Conservation (phyloP, 2,329 filamentous ascomycete species). For the Chalara sp. region DNA sequence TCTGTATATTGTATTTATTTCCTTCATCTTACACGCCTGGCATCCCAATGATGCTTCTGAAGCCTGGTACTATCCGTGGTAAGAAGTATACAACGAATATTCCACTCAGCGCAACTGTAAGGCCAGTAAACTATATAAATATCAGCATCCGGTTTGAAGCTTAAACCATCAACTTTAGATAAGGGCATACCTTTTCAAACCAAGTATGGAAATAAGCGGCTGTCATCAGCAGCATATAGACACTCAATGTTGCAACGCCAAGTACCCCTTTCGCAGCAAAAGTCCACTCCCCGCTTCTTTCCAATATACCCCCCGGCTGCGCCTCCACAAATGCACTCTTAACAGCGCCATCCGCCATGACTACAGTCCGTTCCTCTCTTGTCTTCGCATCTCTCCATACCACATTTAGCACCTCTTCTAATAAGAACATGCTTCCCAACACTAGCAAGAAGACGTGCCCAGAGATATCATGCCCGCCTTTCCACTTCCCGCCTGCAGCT, state of each 20-base stretch:
- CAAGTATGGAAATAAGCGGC: slow-evolving; percentile 98
- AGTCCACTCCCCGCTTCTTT: slow-evolving; percentile 29
- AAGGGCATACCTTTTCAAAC: slow-evolving; percentile 76
- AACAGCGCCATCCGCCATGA: slow-evolving; percentile 59
- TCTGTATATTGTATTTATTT: too few relatives aligned
- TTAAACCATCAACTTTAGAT: too few relatives aligned
- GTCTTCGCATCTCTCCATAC: slow-evolving; percentile 41
- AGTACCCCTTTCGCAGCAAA: slow-evolving; percentile 49
- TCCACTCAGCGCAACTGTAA: slow-evolving; percentile 39
- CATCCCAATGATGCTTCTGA: slow-evolving; percentile 40
- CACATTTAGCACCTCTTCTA: slow-evolving; percentile 68
- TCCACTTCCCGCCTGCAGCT: slow-evolving; percentile 75
- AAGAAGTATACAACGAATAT: slow-evolving; percentile 45
- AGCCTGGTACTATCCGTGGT: slow-evolving; percentile 35
- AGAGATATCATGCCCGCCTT: slow-evolving; percentile 91
- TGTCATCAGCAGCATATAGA: slow-evolving; percentile 99
- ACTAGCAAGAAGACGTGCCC: slow-evolving; percentile 93
- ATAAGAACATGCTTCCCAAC: slow-evolving; percentile 71
- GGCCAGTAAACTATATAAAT: slow-evolving; percentile 37
- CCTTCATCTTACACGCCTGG: slow-evolving; percentile 28
- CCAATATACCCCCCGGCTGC: slow-evolving; percentile 7
- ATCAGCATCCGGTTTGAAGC: too few relatives aligned
- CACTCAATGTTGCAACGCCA: slow-evolving; percentile 61
- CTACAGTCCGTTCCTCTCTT: slow-evolving; percentile 57
- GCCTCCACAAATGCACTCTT: slow-evolving; percentile 49